A percentile compares a stretch with the other conserved stretches of the same genome.
phyloP scores from a whole-genome alignment of 2,329 filamentous ascomycete species.

The Cercospora brassicicola region DNA sequence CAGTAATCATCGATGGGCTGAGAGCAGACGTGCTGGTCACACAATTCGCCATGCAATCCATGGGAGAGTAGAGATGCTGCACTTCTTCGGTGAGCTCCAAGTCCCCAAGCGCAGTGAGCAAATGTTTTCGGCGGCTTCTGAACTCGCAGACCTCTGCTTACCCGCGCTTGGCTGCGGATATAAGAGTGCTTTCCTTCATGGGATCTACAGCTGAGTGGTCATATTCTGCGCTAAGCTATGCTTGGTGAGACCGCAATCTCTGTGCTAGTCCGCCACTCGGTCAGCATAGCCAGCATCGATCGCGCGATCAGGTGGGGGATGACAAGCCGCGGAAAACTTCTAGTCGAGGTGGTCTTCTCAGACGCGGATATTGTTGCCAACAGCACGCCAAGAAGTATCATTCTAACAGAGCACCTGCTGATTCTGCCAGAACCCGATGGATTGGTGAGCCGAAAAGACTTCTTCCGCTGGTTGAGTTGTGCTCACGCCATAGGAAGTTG shows the following conservation, averaged over 20 bases:
- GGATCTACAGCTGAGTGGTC: background rate
- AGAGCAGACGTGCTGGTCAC: background rate
- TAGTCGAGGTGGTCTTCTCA: background rate
- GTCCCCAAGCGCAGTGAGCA: background rate
- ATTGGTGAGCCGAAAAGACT: background rate
- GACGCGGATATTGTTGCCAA: background rate
- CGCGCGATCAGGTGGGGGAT: background rate
- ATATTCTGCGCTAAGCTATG: background rate
- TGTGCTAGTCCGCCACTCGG: background rate
- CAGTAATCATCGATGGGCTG: background rate
- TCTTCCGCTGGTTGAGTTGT: background rate
- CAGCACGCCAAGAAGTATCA: background rate
- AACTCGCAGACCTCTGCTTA: background rate
- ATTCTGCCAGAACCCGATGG: background rate
- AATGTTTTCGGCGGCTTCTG: background rate
- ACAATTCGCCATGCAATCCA: background rate
- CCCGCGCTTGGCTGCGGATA: background rate
- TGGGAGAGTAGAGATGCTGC: background rate
- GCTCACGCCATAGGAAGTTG: background rate
- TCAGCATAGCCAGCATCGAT: background rate
- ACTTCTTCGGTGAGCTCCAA: background rate
- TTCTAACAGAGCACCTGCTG: background rate
- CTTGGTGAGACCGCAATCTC: background rate
- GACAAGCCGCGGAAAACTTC: background rate
- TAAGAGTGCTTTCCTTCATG: background rate